Evolutionary conservation across 805 yeast genomes (phyloP).

Genomic region (Wickerhamomyces chaumierensis): DNA sequence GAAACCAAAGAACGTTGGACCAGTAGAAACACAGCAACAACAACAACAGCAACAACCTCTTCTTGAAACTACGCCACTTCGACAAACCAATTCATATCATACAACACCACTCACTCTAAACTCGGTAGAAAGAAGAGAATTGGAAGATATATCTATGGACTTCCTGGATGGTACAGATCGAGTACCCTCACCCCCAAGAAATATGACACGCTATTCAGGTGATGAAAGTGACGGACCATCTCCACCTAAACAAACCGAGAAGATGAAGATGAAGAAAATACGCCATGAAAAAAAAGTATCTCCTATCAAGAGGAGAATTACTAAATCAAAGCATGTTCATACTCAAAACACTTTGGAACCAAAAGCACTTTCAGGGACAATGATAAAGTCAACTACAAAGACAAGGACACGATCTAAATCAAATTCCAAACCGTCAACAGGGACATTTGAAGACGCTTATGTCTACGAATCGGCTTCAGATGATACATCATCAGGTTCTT

Average conservation of each 20-base stretch:
- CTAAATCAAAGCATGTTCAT: too few species aligned
- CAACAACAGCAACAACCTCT: too few species aligned
- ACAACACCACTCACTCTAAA: not conserved
- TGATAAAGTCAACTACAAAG: too few species aligned
- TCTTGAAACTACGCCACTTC: not conserved
- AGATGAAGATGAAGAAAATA: too few species aligned
- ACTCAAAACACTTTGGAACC: too few species aligned
- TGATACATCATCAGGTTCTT: slow-evolving; percentile 4
- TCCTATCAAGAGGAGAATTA: too few species aligned
- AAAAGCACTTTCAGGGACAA: too few species aligned
- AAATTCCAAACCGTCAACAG: not conserved
- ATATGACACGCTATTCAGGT: too few species aligned
- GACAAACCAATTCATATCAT: not conserved
- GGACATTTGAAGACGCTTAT: not conserved
- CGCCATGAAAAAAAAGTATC: too few species aligned
- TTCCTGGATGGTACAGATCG: not conserved
- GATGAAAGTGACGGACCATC: too few species aligned
- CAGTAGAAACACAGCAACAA: too few species aligned
- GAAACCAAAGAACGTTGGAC: not conserved
- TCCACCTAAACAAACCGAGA: too few species aligned
- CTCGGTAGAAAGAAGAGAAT: not conserved
- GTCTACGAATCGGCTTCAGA: not conserved
- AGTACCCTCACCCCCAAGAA: not conserved
- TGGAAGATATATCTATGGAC: not conserved
- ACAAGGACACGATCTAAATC: not conserved